Evolutionary conservation across 2,329 filamentous ascomycete species (phyloP), one percentile per base, ranked within the genome.

Genomic region (Chaetomiaceae sp.): DNA sequence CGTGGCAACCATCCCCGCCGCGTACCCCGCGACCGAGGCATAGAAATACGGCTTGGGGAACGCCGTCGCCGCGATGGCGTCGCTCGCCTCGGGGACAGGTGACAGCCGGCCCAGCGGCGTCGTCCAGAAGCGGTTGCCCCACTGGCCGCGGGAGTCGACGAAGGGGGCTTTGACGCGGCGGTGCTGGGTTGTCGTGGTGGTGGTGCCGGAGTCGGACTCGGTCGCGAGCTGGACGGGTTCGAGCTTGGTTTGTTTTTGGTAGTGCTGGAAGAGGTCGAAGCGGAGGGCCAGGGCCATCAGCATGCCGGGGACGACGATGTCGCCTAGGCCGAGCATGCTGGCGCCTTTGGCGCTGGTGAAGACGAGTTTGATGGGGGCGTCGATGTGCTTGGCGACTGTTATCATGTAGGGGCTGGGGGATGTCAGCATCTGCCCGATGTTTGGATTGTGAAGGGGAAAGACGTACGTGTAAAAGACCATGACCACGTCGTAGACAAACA

Each of bases 401-500:
- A 91, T 77, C 89, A 94, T 94, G 66, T 89, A 84, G 0, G 89
- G 89, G 0, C 83, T 87, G 53, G 12, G 5, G 1, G 3, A 19
- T 15, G 58, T 69, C 58, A 68, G 63, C 14, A 15, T 33, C 11
- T 11, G 29, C n/a, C 33, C 20, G 19, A 36, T 22, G 27, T 4
- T 17, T 3, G 6, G 20, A 17, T 8, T 2, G 36, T 6, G 17
- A n/a, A 8, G 29, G 36, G 19, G 22, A 9, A 22, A 6, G n/a
- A 76, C 81, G 71, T 66, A 84, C 74, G 88, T 91, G 67, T 87
- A 94, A 66, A 94, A 94, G 6, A 94, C 89, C 77, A 92, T 91
- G 69, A 94, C 84, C 45, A 99, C 92, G 67, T 99, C 92, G 66
- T 99, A 99, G 65, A 95, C 83, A 73, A 97, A 97, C 1, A 97